Evolutionary conservation across 2,329 filamentous ascomycete species (phyloP).

Genomic region (Metarhizium brunneum): DNA sequence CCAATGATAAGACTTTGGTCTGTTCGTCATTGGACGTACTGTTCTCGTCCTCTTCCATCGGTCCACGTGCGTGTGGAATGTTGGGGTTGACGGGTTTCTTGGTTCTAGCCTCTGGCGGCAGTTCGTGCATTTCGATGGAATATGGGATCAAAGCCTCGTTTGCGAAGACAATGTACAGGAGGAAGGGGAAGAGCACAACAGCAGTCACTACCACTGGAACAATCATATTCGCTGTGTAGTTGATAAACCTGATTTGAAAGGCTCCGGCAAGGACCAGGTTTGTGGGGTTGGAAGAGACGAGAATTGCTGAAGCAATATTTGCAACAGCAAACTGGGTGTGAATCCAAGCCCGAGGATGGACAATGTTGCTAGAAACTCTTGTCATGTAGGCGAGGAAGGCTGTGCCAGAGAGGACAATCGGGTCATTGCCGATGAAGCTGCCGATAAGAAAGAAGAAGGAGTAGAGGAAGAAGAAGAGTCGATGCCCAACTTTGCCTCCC

Average conservation of each 20-base stretch:
- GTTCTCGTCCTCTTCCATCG: slow-evolving; percentile 40
- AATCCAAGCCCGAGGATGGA: slow-evolving; percentile 64
- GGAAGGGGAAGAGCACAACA: slow-evolving; percentile 58
- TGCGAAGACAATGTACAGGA: slow-evolving; percentile 61
- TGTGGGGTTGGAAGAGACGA: slow-evolving; percentile 71
- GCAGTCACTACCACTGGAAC: slow-evolving; percentile 62
- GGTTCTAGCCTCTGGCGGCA: slow-evolving; percentile 45
- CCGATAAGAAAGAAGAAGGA: slow-evolving; percentile 61
- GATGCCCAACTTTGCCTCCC: slow-evolving; percentile 57
- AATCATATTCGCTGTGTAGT: slow-evolving; percentile 70
- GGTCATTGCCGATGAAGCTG: slow-evolving; percentile 65
- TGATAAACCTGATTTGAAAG: slow-evolving; percentile 61
- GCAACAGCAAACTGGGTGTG: slow-evolving; percentile 62
- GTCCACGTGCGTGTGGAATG: slow-evolving; percentile 55
- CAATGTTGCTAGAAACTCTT: slow-evolving; percentile 62
- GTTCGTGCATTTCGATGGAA: slow-evolving; percentile 58
- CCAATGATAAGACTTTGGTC: slow-evolving; percentile 49
- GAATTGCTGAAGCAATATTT: slow-evolving; percentile 65
- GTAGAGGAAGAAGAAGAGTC: slow-evolving; percentile 65
- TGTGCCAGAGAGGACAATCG: slow-evolving; percentile 65
- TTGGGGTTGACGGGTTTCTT: slow-evolving; percentile 61
- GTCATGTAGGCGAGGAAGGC: slow-evolving; percentile 73
- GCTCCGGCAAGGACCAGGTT: slow-evolving; percentile 67
- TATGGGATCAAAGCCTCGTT: slow-evolving; percentile 54
- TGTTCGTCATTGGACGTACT: slow-evolving; percentile 35